phyloP scores from a whole-genome alignment of 1,139 yeast species.

The Suhomyces bokatorum region DNA sequence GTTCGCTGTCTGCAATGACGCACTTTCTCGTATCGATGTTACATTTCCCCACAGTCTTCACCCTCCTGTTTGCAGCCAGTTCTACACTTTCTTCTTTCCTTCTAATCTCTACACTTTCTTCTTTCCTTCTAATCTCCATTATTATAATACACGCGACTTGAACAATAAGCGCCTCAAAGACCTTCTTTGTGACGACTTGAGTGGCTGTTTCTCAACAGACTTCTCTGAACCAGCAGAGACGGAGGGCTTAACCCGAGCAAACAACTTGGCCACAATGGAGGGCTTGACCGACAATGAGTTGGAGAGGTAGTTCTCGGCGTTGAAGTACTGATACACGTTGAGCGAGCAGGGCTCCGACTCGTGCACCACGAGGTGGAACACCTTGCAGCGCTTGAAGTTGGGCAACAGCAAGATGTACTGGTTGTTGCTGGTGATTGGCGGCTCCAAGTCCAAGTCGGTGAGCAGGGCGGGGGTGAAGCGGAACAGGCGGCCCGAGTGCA shows the following conservation, averaged over 20 bases:
- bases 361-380: conserved; percentile 13
- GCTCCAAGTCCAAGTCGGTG: not conserved
- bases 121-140: too few species aligned
- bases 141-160: not conserved
- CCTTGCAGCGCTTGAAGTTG: conserved; percentile 9
- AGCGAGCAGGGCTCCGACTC: not conserved
- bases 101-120: too few species aligned
- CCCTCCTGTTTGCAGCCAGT: not conserved
- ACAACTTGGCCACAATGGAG: conserved; percentile 5
- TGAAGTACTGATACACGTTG: conserved; percentile 18
- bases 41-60: not conserved
- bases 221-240: conserved; percentile 6
- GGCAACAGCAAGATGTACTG: conserved; percentile 11
- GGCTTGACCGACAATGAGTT: conserved; percentile 4
- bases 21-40: not conserved
- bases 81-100: too few species aligned
- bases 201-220: not conserved
- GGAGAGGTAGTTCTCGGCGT: conserved; percentile 16
- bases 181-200: not conserved
- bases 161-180: conserved; percentile 6
- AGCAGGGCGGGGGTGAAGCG: conserved; percentile 8
- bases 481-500: conserved; percentile 16
- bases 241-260: conserved; percentile 2
- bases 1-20: not conserved
- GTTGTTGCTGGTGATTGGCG: not conserved